Evolutionary conservation across 345 rosid species (phyloP), one percentile per base, ranked within the genome.

Genomic region (Barbarea vulgaris): DNA sequence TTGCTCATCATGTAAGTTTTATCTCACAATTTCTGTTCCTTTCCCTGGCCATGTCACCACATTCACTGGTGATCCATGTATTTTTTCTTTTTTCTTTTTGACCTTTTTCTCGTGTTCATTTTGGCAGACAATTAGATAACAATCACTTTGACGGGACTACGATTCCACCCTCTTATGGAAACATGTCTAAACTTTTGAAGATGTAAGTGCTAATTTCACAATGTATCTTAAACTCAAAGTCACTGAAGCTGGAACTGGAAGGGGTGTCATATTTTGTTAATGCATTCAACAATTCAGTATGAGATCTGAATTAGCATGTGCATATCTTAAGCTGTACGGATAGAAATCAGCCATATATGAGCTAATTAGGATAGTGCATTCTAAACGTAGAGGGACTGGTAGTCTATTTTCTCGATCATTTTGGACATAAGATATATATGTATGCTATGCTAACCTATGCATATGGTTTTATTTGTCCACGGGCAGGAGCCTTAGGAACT

Each of bases 401-500:
- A 10, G 39, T 54, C 6, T 55, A 25, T 17, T 17, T 24, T 28
- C 2, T 31, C 4, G 10, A 34, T 31, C 7, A 19, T 48, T 42
- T 34, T 27, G 46, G 36, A 39, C 76, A 52, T 41, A 25, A 36
- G 31, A 22, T 42, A 6, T 54, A 50, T 52, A 42, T 11, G 46
- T 33, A 48, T 46, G 59, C 53, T 44, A n/a, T 34, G 48, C 73
- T 57, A 48, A 67, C 44, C n/a, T n/a, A 21, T 59, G 53, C 54
- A 50, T 59, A 44, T 8, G 9, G 51, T 41, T 66, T 7, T 28
- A 30, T 46, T 30, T 63, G 24, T 69, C 71, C 56, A 65, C 44
- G 79, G 2, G 80, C 87, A 95, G 99, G 93, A 95, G 99, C 56
- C 85, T 92, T 50, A 85, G 96, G 79, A 95, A 87, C 79, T 95